Conservation (phyloP, 2,329 filamentous ascomycete genomes). For the Aspergillus oerlinghausenensis region DNA sequence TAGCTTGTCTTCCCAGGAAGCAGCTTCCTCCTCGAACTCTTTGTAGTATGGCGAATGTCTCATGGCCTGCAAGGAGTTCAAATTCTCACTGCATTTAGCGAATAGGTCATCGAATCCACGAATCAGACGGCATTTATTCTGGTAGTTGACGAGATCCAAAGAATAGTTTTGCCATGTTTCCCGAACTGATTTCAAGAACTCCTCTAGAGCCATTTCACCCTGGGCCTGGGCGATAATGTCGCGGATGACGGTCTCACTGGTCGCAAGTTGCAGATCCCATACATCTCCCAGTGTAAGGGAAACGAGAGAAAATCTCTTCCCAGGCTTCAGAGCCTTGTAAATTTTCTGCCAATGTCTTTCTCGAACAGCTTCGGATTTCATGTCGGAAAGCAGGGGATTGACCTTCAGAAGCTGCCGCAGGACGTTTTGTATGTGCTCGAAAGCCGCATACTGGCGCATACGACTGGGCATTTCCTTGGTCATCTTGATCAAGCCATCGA, state of each 20-base stretch:
- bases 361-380: constrained; percentile 94
- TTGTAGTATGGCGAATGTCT: constrained; percentile 98
- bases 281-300: constrained; percentile 97
- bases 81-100: constrained; percentile 94
- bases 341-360: constrained; percentile 98
- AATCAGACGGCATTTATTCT: constrained; percentile 96
- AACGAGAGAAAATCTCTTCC: constrained; percentile 87
- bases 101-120: constrained; percentile 98
- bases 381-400: constrained; percentile 77
- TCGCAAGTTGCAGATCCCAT: constrained; percentile 89
- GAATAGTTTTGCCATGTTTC: constrained; percentile 96
- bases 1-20: constrained; percentile 94
- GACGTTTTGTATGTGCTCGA: constrained; percentile 93
- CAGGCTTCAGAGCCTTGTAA: constrained; percentile 89
- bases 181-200: constrained; percentile 92
- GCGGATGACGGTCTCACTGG: constrained; percentile 81
- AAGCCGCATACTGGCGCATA: constrained; percentile 99
- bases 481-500: constrained; percentile 93
- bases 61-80: constrained; percentile 98
- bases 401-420: constrained; percentile 86
- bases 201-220: constrained; percentile 96
- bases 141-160: constrained; percentile 91
- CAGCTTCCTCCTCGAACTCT: constrained; percentile 96
- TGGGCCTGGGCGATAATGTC: constrained; percentile 94
- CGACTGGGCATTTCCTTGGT: constrained; percentile 98